A percentile compares a stretch with the other conserved stretches of the same genome.
These are phyloP conservation scores for Kodamaea restingae DNA, from an alignment of 805 yeast species.

Conservation along the genomic window DNA sequence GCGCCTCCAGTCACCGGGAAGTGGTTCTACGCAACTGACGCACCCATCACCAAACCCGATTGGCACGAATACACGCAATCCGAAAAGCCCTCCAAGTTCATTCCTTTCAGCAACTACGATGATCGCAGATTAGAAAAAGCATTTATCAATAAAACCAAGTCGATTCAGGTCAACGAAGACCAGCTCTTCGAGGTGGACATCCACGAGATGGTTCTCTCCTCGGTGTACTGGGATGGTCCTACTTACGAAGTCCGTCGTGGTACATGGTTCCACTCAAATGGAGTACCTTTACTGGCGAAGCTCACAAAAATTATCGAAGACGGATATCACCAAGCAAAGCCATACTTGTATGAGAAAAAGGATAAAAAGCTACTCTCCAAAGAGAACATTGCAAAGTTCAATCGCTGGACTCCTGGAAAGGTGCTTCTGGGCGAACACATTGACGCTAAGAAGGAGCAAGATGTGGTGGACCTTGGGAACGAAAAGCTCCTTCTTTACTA, in stretches of 20 bases:
- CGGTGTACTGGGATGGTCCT: conserved; percentile 90
- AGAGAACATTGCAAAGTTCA: conserved; percentile 19
- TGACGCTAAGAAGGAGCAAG: conserved; percentile 22
- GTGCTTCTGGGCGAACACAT: conserved; percentile 12
- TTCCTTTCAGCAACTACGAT: conserved; percentile 65
- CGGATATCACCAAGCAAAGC: conserved; percentile 38
- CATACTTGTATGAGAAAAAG: conserved; percentile 7
- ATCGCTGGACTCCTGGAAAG: conserved; percentile 10
- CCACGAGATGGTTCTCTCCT: conserved; percentile 47
- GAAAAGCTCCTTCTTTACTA: conserved; percentile 38
- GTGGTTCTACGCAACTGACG: conserved; percentile 86
- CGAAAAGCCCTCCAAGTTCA: conserved; percentile 53
- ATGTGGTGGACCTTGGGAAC: conserved; percentile 27
- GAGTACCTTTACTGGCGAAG: conserved; percentile 48
- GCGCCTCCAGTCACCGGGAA: conserved; percentile 17
- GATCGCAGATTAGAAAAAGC: conserved; percentile 55
- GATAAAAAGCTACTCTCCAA: conserved; percentile 9
- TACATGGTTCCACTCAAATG: conserved; percentile 67
- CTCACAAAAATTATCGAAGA: conserved; percentile 58
- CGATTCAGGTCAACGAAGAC: conserved; percentile 75
- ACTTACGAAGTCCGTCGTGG: conserved; percentile 79
- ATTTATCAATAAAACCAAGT: conserved; percentile 19
- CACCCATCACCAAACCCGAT: conserved; percentile 65
- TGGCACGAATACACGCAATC: conserved; percentile 51
- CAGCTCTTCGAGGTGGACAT: conserved; percentile 71